Percentiles rank a stretch among this genome's conserved stretches.
Conservation (phyloP, 1,284 basidiomycete genomes). For the Sphaerobolus stellatus region DNA sequence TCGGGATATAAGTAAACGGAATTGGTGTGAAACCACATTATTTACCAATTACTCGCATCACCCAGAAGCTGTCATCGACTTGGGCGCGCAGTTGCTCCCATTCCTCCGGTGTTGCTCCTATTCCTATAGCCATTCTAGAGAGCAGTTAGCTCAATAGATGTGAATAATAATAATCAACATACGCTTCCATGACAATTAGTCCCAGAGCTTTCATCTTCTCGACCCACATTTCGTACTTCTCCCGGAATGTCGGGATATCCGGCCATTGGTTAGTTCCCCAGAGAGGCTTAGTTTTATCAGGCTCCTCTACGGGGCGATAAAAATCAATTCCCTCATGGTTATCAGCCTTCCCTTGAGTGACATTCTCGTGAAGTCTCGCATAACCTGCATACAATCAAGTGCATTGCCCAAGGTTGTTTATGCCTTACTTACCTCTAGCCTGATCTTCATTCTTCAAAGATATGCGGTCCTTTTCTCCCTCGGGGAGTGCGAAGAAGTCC, state of each 20-base stretch:
- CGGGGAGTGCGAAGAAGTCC: conserved; percentile 69
- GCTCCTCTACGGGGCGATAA: conserved; percentile 67
- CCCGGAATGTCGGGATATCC: conserved; percentile 51
- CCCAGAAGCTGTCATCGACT: conserved; percentile 84
- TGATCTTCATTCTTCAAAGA: conserved; percentile 64
- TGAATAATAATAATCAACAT: conserved; percentile 30
- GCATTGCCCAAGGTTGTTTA: neutral
- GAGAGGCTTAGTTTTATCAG: conserved; percentile 66
- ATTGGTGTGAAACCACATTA: conserved; percentile 17
- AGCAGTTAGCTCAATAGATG: neutral
- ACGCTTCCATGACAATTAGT: conserved; percentile 79
- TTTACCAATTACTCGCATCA: conserved; percentile 76
- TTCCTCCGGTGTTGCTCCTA: conserved; percentile 70
- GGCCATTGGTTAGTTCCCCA: conserved; percentile 90
- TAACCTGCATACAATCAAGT: conserved; percentile 52
- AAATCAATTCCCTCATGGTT: conserved; percentile 85
- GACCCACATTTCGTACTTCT: conserved; percentile 69
- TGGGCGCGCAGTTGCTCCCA: conserved; percentile 62
- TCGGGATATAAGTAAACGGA: conserved; percentile 9
- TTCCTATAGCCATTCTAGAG: conserved; percentile 71
- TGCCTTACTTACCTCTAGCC: conserved; percentile 59
- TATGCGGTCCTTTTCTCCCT: conserved; percentile 72
- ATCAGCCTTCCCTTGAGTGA: conserved; percentile 81
- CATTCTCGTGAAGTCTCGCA: conserved; percentile 71
- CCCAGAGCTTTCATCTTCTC: conserved; percentile 82